Evolutionary conservation across 1,139 yeast genomes (phyloP), one percentile per base, ranked within the genome.

Genomic region (Saccharomycopsis phalli): DNA sequence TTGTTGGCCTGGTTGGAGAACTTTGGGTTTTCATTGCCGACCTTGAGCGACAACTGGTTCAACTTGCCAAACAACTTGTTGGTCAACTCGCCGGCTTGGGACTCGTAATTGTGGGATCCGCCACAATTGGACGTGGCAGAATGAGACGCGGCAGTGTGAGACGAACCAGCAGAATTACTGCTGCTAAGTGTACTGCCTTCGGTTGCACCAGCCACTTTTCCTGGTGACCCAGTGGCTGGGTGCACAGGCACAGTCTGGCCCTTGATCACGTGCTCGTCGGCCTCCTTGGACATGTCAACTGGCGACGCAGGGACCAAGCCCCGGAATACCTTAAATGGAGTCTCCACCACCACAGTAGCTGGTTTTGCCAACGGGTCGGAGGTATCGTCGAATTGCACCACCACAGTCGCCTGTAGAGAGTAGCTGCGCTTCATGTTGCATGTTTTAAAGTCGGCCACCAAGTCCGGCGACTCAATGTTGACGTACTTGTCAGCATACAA

Each of bases 381-480:
- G 20, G 35, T 28, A 29, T 30, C 37, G 7, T 50, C 46, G 27
- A 50, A 54, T 2, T 71, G 57, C 40, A 71, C 56, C 2, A 66
- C 71, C 2, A 61, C 68, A 3, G 52, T 54, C 1, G 71, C 53
- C 3, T 49, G 40, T 34, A 71, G 48, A 10, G 51, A 50, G 49
- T 71, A 71, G 26, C 50, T 55, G 37, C 75, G 54, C 3, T 62
- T 51, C 10, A 71, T 62, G 51, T 71, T 72, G 53, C 77, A 72
- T 2, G 74, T 66, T 28, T 52, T 56, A 53, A 71, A 72, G 8
- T 66, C 57, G 1, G 77, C 75, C 0, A 70, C 54, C 14, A 69
- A 47, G 42, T 61, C 51, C 36, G 60, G 65, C 0, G 76, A 74
- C 10, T 69, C 49, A 0, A 16, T 21, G 19, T 38, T 18, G 16